A percentile compares a stretch with the other conserved stretches of the same genome.
Evolutionary conservation across 306 rosid species (phyloP).

Genomic region (Cucurbita pepo): DNA sequence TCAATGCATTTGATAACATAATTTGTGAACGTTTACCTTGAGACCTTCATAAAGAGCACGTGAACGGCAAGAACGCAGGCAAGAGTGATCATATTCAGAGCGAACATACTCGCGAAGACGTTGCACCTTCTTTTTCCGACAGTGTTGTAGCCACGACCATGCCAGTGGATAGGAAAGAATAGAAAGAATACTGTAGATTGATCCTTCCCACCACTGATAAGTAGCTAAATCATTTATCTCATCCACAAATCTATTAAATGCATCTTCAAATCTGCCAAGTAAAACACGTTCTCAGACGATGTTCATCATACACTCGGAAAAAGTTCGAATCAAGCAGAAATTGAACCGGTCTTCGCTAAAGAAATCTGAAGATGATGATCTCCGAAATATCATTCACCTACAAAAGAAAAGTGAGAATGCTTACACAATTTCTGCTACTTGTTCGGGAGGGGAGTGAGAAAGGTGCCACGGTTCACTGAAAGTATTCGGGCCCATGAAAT

Average conservation of each 20-base stretch:
- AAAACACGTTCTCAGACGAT: constrained; percentile 1
- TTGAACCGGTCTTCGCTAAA: background rate
- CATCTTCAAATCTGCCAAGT: constrained; percentile 33
- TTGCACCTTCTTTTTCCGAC: constrained; percentile 30
- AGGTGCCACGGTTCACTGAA: constrained; percentile 43
- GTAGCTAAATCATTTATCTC: constrained; percentile 30
- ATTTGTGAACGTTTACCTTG: constrained; percentile 16
- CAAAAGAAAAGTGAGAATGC: constrained; percentile 6
- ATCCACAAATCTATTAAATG: constrained; percentile 37
- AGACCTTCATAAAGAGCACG: constrained; percentile 46
- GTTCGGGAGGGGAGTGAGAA: constrained; percentile 35
- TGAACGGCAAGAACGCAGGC: constrained; percentile 37
- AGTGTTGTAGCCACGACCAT: constrained; percentile 34
- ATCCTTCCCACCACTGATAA: constrained; percentile 47
- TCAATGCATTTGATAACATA: background rate
- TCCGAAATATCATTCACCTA: background rate
- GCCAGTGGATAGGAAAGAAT: constrained; percentile 31
- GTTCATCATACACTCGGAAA: background rate
- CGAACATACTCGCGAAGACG: constrained; percentile 36
- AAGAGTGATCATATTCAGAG: constrained; percentile 39
- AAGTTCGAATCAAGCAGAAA: background rate
- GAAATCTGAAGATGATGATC: background rate
- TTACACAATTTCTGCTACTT: constrained; percentile 32
- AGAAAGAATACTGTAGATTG: constrained; percentile 27
- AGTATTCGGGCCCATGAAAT: constrained; percentile 38